Evolutionary conservation across 495 filamentous ascomycete genomes (phyloP).

Genomic region (Aspergillus sparsus): DNA sequence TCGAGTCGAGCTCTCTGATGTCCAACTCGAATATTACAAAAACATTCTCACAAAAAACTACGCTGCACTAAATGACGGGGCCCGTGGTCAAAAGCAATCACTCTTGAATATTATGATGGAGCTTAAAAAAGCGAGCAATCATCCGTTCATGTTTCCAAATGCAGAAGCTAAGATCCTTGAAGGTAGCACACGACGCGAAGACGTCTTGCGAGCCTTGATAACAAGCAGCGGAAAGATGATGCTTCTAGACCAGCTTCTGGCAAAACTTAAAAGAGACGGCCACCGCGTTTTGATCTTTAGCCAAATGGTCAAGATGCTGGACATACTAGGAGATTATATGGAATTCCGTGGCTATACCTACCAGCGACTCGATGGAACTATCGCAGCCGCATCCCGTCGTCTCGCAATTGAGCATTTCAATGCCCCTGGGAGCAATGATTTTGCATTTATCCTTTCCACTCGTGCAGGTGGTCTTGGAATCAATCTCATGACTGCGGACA

Average conservation of each 20-base stretch:
- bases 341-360: slow-evolving; percentile 85
- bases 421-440: slow-evolving; percentile 87
- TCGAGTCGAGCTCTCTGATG: slow-evolving; percentile 90
- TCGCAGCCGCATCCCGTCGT: slow-evolving; percentile 77
- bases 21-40: slow-evolving; percentile 97
- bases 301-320: slow-evolving; percentile 99
- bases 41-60: slow-evolving; percentile 98
- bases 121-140: slow-evolving; percentile 97
- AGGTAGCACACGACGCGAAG: slow-evolving; percentile 75
- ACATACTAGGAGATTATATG: slow-evolving; percentile 92
- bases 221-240: slow-evolving; percentile 99
- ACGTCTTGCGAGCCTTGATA: slow-evolving; percentile 85
- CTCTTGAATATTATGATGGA: slow-evolving; percentile 99
- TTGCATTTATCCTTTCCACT: slow-evolving; percentile 94
- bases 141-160: slow-evolving; percentile 94
- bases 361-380: slow-evolving; percentile 93
- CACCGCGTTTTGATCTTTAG: slow-evolving; percentile 98
- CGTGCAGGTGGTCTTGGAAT: slow-evolving; percentile 95
- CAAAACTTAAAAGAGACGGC: slow-evolving; percentile 85
- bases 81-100: slow-evolving; percentile 85
- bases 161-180: slow-evolving; percentile 85
- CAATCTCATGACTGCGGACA: slow-evolving; percentile 98
- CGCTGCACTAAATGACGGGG: slow-evolving; percentile 85
- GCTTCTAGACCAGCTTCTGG: slow-evolving; percentile 88
- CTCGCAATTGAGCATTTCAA: slow-evolving; percentile 98